Evolutionary conservation across 352 stramenopile species (phyloP).

Genomic region (Globisporangium spinosum): DNA sequence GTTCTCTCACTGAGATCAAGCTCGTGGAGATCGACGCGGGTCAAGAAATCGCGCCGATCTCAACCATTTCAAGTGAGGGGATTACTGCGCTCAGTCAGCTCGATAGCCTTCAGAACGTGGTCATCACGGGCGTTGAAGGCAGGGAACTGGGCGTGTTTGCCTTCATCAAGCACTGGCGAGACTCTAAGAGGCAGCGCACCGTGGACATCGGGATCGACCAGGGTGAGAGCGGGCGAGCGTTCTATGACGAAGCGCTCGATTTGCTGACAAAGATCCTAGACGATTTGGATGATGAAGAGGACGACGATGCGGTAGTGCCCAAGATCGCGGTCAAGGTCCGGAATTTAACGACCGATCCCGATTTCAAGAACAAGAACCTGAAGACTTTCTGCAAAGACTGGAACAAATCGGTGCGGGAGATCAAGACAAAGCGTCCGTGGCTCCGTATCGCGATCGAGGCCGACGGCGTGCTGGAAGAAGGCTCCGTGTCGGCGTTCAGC

Average conservation of each 20-base stretch:
- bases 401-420: conserved; percentile 8
- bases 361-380: conserved; percentile 12
- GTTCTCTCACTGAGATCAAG: conserved; percentile 10
- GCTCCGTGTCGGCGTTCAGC: conserved; percentile 14
- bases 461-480: conserved; percentile 13
- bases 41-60: conserved; percentile 13
- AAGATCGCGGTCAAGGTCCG: conserved; percentile 11
- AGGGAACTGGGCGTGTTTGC: neutral
- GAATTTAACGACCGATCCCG: conserved; percentile 11
- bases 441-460: conserved; percentile 4
- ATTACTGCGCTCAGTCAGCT: conserved; percentile 3
- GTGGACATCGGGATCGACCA: conserved; percentile 14
- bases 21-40: conserved; percentile 10
- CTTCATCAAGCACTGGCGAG: conserved; percentile 12
- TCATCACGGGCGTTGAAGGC: conserved; percentile 10
- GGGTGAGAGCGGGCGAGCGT: conserved; percentile 10
- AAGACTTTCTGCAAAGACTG: conserved; percentile 9
- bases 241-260: conserved; percentile 15
- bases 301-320: neutral
- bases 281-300: neutral
- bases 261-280: conserved; percentile 9
- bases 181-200: conserved; percentile 7
- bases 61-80: conserved; percentile 3
- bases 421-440: conserved; percentile 8
- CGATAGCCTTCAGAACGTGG: conserved; percentile 4